Evolutionary conservation across 805 yeast genomes (phyloP).

Genomic region (Scheffersomyces lignosus): DNA sequence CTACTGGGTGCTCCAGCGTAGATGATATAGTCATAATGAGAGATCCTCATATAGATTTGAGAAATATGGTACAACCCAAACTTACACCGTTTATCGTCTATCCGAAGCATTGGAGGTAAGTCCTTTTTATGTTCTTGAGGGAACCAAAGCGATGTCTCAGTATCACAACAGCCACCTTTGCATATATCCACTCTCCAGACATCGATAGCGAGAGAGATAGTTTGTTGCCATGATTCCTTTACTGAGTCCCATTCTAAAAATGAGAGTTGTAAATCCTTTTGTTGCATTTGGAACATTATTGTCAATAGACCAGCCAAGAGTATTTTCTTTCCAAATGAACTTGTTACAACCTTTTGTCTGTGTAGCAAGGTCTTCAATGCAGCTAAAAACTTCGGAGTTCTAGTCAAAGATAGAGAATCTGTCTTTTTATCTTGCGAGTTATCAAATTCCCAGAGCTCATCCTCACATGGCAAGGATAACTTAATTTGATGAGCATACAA

Average conservation of each 20-base stretch:
- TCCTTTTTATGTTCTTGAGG: slow-evolving; percentile 6
- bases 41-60: slow-evolving; percentile 26
- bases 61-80: slow-evolving; percentile 26
- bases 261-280: slow-evolving; percentile 23
- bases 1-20: slow-evolving; percentile 33
- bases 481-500: slow-evolving; percentile 30
- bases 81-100: slow-evolving; percentile 24
- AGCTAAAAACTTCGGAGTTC: slow-evolving; percentile 23
- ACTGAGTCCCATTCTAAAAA: slow-evolving; percentile 23
- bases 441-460: slow-evolving; percentile 27
- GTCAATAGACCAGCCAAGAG: slow-evolving; percentile 11
- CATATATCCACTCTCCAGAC: slow-evolving; percentile 28
- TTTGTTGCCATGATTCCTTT: slow-evolving; percentile 27
- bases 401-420: slow-evolving; percentile 10
- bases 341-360: slow-evolving; percentile 18
- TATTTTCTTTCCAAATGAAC: slow-evolving; percentile 18
- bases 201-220: slow-evolving; percentile 27
- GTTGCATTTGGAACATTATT: slow-evolving; percentile 14
- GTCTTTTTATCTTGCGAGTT: slow-evolving; percentile 10
- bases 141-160: slow-evolving; percentile 12
- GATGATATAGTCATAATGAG: slow-evolving; percentile 30
- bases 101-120: slow-evolving; percentile 20
- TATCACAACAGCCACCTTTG: slow-evolving; percentile 17
- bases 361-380: slow-evolving; percentile 23
- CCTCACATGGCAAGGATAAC: slow-evolving; percentile 29